Conservation (phyloP, 2,329 filamentous ascomycete species). For the Neopestalotiopsis rosae region DNA sequence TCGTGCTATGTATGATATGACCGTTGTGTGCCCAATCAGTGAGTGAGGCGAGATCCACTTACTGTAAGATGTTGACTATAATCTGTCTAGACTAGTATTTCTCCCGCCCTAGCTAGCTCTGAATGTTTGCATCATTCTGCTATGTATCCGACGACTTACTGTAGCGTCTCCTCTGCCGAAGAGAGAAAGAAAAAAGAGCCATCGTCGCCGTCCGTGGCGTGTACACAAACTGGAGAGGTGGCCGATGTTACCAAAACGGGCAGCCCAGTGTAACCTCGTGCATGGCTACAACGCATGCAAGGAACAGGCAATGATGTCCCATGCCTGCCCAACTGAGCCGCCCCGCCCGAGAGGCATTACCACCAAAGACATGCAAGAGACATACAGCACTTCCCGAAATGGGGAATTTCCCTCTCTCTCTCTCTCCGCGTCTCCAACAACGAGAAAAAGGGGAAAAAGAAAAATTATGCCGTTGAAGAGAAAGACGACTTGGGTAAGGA, state of each 20-base stretch:
- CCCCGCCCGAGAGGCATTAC: neutral
- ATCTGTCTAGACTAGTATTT: neutral
- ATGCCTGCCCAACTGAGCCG: conserved; percentile 16
- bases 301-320: conserved; percentile 1
- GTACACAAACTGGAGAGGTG: neutral
- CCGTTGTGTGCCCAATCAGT: neutral
- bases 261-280: conserved; percentile 3
- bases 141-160: neutral
- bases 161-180: neutral
- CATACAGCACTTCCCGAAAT: neutral
- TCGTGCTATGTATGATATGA: neutral
- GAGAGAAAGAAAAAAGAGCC: neutral
- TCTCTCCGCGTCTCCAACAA: neutral
- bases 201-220: neutral
- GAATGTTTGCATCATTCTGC: neutral
- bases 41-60: conserved; percentile 2
- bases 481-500: no score
- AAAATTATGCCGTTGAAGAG: no score
- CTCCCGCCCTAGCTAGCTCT: neutral
- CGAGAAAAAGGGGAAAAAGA: neutral
- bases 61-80: neutral
- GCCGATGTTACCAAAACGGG: neutral
- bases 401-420: neutral
- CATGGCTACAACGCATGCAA: conserved; percentile 9
- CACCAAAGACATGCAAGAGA: conserved; percentile 2